A percentile compares a stretch with the other conserved stretches of the same genome.
Evolutionary conservation across 805 yeast species (phyloP).

Genomic region (Kluyveromyces starmeri): DNA sequence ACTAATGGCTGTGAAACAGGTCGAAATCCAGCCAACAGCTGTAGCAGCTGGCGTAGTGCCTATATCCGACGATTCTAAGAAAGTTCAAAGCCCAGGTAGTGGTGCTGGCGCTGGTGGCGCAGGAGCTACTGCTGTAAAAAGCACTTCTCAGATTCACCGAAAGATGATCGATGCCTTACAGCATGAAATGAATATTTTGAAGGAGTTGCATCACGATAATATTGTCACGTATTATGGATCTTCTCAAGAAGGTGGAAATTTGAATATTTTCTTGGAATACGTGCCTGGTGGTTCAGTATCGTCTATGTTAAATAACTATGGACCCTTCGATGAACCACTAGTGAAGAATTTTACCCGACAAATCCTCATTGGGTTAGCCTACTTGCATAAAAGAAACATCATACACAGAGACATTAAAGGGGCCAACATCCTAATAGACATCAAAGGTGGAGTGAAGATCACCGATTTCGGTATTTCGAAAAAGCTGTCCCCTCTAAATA

Average conservation of each 20-base stretch:
- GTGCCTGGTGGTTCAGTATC: conserved; percentile 71
- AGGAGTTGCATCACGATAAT: conserved; percentile 79
- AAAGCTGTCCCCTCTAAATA: conserved; percentile 48
- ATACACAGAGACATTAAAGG: conserved; percentile 86
- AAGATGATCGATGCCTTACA: conserved; percentile 73
- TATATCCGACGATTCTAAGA: conserved; percentile 13
- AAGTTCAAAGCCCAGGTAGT: conserved; percentile 14
- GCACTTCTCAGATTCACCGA: conserved; percentile 30
- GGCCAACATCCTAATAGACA: conserved; percentile 75
- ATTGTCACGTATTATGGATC: conserved; percentile 91
- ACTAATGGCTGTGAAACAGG: conserved; percentile 95
- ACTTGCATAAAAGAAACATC: conserved; percentile 65
- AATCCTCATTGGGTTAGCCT: conserved; percentile 63
- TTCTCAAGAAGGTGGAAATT: conserved; percentile 55
- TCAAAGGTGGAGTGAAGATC: conserved; percentile 72
- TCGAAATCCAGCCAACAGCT: conserved; percentile 48
- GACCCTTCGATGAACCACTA: conserved; percentile 72
- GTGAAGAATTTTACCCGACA: conserved; percentile 66
- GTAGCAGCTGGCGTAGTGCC: conserved; percentile 26
- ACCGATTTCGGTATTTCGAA: conserved; percentile 82
- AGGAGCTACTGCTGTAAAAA: conserved; percentile 8
- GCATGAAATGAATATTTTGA: conserved; percentile 68
- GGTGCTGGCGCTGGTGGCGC: no score
- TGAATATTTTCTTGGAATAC: conserved; percentile 75
- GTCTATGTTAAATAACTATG: conserved; percentile 60